Base-by-base conservation (phyloP, 2,329 filamentous ascomycete genomes). In the Talaromyces sp. region DNA sequence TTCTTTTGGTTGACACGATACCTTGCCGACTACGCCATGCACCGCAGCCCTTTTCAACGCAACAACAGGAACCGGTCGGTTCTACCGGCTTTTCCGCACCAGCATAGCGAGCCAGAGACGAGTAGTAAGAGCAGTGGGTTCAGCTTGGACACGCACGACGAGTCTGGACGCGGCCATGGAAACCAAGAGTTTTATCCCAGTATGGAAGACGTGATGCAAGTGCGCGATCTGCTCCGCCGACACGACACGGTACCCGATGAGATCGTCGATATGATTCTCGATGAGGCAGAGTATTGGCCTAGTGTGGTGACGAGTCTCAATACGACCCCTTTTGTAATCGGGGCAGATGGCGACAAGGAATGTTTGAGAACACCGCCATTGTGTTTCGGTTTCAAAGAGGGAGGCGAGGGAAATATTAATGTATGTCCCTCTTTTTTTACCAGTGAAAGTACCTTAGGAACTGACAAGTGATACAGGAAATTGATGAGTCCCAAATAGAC, bases 221-320 rank as follows among this genome's bases (percentile, higher is more conserved):
- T 72, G 1, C 69, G 72, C 29, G 63, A 69, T 62, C 32, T 75
- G 0, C 61, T 77, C 26, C 67, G 66, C 51, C 70, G 68, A 35
- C 35, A n/a, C 56, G 4, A 63, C 61, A 41, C 19, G 64, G 67
- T 77, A 1, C 75, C 75, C 0, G 60, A 63, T n/a, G 75, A 77
- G 55, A 66, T 77, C 32, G 65, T 75, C 27, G 75, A 77, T 66
- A 64, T 74, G 62, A 76, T 76, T 48, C 59, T 77, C 35, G 75
- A 77, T 61, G 66, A 66, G 29, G 75, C 74, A 1, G 75, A 68
- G 46, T 68, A 68, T 52, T 68, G 67, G 67, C 64, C 66, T 5
- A 67, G 63, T 14, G 58, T 66, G 46, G 61, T 62, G 53, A 57
- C 61, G 31, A 58, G 24, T 4, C 63, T 74, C 60, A 46, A 57